These are phyloP conservation scores for Yarrowia deformans DNA, from an alignment of 805 yeast genomes.

Conservation along the genomic window DNA sequence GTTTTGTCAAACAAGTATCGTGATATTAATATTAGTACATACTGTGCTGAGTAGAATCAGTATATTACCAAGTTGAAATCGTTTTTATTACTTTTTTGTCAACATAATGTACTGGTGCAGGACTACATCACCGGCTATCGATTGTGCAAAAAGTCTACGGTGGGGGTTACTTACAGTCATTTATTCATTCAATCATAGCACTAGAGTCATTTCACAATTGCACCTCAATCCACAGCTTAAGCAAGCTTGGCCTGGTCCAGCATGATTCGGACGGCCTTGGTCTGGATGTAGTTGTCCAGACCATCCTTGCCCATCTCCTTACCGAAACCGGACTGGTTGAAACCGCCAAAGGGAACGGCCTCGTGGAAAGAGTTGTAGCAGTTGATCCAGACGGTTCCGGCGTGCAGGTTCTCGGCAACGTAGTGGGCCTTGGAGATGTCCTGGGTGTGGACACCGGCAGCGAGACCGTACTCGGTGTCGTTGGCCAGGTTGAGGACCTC, in stretches of 20 bases:
- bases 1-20: no score
- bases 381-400: conserved; percentile 76
- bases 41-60: no score
- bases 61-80: no score
- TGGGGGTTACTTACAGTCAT: no score
- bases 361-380: conserved; percentile 70
- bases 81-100: no score
- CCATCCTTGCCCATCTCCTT: conserved; percentile 82
- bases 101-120: no score
- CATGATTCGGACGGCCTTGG: conserved; percentile 72
- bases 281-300: conserved; percentile 71
- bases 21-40: no score
- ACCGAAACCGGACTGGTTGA: conserved; percentile 79
- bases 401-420: conserved; percentile 65
- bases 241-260: conserved; percentile 37
- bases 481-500: conserved; percentile 77
- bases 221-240: neutral
- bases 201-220: conserved; percentile 15
- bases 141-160: no score
- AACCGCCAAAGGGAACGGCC: conserved; percentile 82
- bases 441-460: conserved; percentile 78
- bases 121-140: no score
- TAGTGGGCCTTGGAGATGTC: conserved; percentile 71
- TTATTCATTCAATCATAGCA: conserved; percentile 32
- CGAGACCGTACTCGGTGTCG: conserved; percentile 77